These are phyloP conservation scores for Capronia coronata DNA, from an alignment of 2,329 filamentous ascomycete genomes.

Conservation along the genomic window DNA sequence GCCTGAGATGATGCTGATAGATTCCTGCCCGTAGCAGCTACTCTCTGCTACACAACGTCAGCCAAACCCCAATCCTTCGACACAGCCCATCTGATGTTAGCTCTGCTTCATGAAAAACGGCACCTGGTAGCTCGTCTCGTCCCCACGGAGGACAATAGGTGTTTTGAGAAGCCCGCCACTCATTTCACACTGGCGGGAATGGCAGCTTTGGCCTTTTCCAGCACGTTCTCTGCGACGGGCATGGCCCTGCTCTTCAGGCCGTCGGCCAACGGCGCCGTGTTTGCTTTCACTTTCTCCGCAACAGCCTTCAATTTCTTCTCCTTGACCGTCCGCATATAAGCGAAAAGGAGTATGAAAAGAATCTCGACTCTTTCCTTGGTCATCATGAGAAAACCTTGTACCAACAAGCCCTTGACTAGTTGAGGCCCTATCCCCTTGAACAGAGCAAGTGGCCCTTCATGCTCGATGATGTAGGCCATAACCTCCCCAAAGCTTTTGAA, in stretches of 20 bases:
- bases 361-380: conserved; percentile 95
- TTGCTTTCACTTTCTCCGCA: conserved; percentile 40
- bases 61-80: neutral
- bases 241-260: conserved; percentile 17
- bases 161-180: conserved; percentile 2
- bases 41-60: neutral
- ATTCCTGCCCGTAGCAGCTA: neutral
- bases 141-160: neutral
- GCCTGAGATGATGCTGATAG: neutral
- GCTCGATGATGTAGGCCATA: conserved; percentile 84
- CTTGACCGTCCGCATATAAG: conserved; percentile 67
- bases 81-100: neutral
- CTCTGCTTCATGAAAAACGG: neutral
- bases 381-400: conserved; percentile 98
- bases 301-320: conserved; percentile 63
- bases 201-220: conserved; percentile 49
- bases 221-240: conserved; percentile 23
- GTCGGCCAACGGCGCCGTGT: conserved; percentile 5
- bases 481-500: conserved; percentile 93
- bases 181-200: conserved; percentile 45
- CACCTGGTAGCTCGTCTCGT: neutral
- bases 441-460: conserved; percentile 74
- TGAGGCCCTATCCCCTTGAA: conserved; percentile 98
- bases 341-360: conserved; percentile 75
- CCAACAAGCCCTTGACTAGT: conserved; percentile 82